Conservation (phyloP, 495 filamentous ascomycete genomes). For the Venustampulla echinocandica region DNA sequence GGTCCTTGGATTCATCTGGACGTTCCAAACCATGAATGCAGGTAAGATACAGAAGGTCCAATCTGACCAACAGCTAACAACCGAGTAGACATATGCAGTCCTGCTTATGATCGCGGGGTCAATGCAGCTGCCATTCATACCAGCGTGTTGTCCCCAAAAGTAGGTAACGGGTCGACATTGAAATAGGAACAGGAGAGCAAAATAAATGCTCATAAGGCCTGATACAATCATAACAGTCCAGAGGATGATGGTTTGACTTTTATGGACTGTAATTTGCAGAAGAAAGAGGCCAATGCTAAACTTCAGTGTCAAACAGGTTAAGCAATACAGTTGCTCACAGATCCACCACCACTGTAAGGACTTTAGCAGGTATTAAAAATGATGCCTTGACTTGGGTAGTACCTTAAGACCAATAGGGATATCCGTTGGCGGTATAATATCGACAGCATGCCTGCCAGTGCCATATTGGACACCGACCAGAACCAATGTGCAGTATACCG, state of each 20-base stretch:
- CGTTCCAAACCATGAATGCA: slow-evolving; percentile 26
- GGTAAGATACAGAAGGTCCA: slow-evolving; percentile 29
- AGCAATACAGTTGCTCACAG: slow-evolving; percentile 30
- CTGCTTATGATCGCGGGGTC: slow-evolving; percentile 10
- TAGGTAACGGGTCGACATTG: slow-evolving; percentile 33
- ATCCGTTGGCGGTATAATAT: neutral
- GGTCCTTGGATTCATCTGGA: slow-evolving; percentile 24
- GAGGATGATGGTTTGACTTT: slow-evolving; percentile 29
- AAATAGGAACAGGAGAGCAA: slow-evolving; percentile 33
- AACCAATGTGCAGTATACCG: slow-evolving; percentile 15
- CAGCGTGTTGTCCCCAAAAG: slow-evolving; percentile 28
- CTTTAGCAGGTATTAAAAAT: neutral
- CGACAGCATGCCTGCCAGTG: slow-evolving; percentile 9
- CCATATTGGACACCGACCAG: slow-evolving; percentile 12
- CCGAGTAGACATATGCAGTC: slow-evolving; percentile 25
- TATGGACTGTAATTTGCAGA: slow-evolving; percentile 29
- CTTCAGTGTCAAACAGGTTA: slow-evolving; percentile 29
- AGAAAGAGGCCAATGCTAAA: slow-evolving; percentile 34
- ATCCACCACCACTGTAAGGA: slow-evolving; percentile 20
- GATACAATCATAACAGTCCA: slow-evolving; percentile 20
- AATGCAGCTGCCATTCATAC: slow-evolving; percentile 17
- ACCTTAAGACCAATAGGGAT: slow-evolving; percentile 12
- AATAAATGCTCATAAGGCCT: slow-evolving; percentile 23
- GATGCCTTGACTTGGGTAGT: neutral
- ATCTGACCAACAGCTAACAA: slow-evolving; percentile 24